Percentiles rank a stretch among this genome's conserved stretches.
These are phyloP conservation scores for Serendipita sp. DNA, from an alignment of 768 basidiomycete genomes.

Conservation along the genomic window DNA sequence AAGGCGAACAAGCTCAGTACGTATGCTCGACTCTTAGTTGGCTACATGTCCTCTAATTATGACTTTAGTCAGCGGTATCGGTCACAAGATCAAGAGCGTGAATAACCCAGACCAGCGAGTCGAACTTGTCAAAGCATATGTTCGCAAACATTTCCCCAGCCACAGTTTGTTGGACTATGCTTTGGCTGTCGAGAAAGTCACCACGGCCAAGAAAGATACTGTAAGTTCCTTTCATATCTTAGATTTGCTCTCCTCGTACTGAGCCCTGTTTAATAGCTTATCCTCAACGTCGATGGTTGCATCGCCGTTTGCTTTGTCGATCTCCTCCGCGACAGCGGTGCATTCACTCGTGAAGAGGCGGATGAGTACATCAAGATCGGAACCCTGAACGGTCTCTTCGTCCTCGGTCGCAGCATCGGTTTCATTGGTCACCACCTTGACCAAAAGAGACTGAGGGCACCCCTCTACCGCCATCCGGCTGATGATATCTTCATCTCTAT, in stretches of 20 bases:
- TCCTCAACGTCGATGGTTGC: slow-evolving; percentile 92
- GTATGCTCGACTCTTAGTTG: slow-evolving; percentile 18
- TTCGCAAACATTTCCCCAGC: slow-evolving; percentile 87
- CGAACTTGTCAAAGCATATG: slow-evolving; percentile 90
- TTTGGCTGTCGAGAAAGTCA: slow-evolving; percentile 92
- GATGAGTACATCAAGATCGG: slow-evolving; percentile 97
- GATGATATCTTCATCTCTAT: slow-evolving; percentile 95
- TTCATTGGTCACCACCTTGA: slow-evolving; percentile 95
- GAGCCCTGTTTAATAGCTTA: slow-evolving; percentile 34
- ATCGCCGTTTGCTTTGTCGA: slow-evolving; percentile 96
- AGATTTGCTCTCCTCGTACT: neutral
- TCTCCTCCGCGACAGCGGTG: slow-evolving; percentile 77
- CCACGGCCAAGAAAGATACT: slow-evolving; percentile 94
- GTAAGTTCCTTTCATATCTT: slow-evolving; percentile 23
- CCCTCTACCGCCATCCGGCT: slow-evolving; percentile 82
- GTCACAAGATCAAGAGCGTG: slow-evolving; percentile 99
- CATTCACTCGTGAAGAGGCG: slow-evolving; percentile 90
- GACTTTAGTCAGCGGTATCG: slow-evolving; percentile 75
- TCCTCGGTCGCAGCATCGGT: slow-evolving; percentile 91
- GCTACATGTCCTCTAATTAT: neutral
- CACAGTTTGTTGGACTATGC: slow-evolving; percentile 89
- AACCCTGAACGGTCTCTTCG: slow-evolving; percentile 90
- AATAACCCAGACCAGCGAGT: slow-evolving; percentile 91
- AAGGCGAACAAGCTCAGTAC: slow-evolving; percentile 86
- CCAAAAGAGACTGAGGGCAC: slow-evolving; percentile 87